Conservation (phyloP, 2,329 filamentous ascomycete genomes). For the Dothistroma pini region DNA sequence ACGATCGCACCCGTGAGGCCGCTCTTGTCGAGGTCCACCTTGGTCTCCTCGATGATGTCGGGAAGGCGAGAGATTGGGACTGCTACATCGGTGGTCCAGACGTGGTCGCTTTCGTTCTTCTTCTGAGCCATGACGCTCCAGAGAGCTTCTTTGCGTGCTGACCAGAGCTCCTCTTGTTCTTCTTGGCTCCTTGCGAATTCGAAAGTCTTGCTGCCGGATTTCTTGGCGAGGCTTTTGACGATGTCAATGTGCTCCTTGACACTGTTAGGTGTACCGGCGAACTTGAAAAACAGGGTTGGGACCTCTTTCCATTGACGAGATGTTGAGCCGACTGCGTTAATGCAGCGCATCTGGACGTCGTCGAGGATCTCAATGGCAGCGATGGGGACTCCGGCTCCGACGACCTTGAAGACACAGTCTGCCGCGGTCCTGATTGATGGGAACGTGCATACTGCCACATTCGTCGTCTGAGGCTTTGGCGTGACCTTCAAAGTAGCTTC, state of each 20-base stretch:
- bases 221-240: constrained; percentile 59
- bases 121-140: constrained; percentile 68
- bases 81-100: constrained; percentile 80
- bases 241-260: constrained; percentile 76
- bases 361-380: constrained; percentile 92
- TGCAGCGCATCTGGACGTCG: constrained; percentile 79
- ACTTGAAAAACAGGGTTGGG: constrained; percentile 74
- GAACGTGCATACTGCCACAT: constrained; percentile 71
- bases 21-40: constrained; percentile 59
- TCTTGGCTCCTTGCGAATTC: constrained; percentile 63
- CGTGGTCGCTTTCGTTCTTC: constrained; percentile 56
- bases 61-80: constrained; percentile 69
- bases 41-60: constrained; percentile 73
- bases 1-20: constrained; percentile 64
- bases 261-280: constrained; percentile 61
- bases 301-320: constrained; percentile 64
- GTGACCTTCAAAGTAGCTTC: constrained; percentile 87
- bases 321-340: constrained; percentile 64
- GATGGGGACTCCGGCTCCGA: constrained; percentile 75
- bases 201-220: constrained; percentile 61
- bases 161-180: constrained; percentile 69
- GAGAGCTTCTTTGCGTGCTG: constrained; percentile 68
- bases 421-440: constrained; percentile 66
- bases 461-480: constrained; percentile 72
- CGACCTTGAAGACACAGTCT: constrained; percentile 74